A percentile compares a stretch with the other conserved stretches of the same genome.
phyloP scores from a whole-genome alignment of 257 asterid genomes.

The Solanum chiquidenum region DNA sequence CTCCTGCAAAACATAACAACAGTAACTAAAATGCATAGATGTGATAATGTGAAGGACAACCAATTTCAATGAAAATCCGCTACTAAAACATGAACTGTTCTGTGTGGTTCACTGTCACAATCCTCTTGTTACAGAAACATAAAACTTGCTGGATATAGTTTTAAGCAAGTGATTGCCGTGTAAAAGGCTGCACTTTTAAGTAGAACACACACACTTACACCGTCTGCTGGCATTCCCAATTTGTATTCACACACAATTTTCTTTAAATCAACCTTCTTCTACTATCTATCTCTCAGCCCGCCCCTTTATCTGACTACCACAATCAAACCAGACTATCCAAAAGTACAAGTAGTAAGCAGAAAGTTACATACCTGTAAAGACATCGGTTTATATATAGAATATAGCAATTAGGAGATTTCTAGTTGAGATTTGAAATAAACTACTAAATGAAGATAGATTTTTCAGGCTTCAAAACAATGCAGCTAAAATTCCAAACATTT shows the following conservation, averaged over 20 bases:
- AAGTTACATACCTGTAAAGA: background rate
- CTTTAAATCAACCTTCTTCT: background rate
- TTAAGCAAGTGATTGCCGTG: background rate
- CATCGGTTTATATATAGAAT: background rate
- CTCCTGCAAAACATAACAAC: slow-evolving; percentile 31
- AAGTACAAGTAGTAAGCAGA: background rate
- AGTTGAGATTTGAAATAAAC: background rate
- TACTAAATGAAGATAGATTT: background rate
- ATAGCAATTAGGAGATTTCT: background rate
- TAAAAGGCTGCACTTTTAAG: background rate
- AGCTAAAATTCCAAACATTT: background rate
- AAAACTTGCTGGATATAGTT: background rate
- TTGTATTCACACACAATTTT: background rate
- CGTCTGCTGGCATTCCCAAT: background rate
- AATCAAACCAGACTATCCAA: background rate
- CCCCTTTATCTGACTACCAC: background rate
- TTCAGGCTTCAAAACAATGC: background rate
- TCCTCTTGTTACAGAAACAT: background rate
- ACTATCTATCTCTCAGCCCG: background rate
- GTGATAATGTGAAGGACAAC: background rate
- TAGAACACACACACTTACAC: background rate
- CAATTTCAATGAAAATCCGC: background rate
- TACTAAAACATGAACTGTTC: background rate
- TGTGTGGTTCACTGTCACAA: background rate
- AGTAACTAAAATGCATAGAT: background rate